Evolutionary conservation across 257 asterid species (phyloP), one percentile per base, ranked within the genome.

Genomic region (Craterostigma plantagineum): DNA sequence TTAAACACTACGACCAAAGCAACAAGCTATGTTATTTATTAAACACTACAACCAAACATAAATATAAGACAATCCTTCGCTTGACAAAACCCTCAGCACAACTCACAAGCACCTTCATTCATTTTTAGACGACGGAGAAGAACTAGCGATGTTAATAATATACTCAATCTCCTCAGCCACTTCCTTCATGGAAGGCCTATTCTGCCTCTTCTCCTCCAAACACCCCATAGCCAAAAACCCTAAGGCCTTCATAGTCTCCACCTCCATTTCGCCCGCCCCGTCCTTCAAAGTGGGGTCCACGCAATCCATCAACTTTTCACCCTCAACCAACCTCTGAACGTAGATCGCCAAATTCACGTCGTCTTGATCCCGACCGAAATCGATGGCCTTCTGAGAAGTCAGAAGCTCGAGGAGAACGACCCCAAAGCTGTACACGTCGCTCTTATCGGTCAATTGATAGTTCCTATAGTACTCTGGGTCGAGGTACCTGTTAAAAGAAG

Each of bases 171-270:
- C 97, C 64, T 76, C 93, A 0, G 71, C 62, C 35, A 86, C 94
- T 57, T 86, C 97, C 58, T 81, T 86, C 97, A 86, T 86, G 14
- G 97, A 78, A 3, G 97, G 95, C 69, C 97, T 43, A 33, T 70
- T 77, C 50, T 86, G 97, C 14, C 95, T 61, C 1, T 62, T 71
- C 14, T 76, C 90, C 69, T 86, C 95, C 70, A 86, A 68, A 46
- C 97, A 86, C 7, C 93, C 87, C 11, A 68, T 64, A 0, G 92
- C 97, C 52, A 86, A 48, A 51, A 75, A 73, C 6, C 93, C 97
- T 42, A 86, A 35, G 8, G 97, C 97, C 70, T 78, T 86, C 93
- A 81, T 78, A 13, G 95, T 86, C 47, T 86, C 95, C 55, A 70
- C 7, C 70, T 76, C 76, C 63, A 86, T 3, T 0, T 12, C 48